Percentiles rank a stretch among this genome's conserved stretches.
Conservation (phyloP, 495 filamentous ascomycete genomes). For the Tuber borchii region DNA sequence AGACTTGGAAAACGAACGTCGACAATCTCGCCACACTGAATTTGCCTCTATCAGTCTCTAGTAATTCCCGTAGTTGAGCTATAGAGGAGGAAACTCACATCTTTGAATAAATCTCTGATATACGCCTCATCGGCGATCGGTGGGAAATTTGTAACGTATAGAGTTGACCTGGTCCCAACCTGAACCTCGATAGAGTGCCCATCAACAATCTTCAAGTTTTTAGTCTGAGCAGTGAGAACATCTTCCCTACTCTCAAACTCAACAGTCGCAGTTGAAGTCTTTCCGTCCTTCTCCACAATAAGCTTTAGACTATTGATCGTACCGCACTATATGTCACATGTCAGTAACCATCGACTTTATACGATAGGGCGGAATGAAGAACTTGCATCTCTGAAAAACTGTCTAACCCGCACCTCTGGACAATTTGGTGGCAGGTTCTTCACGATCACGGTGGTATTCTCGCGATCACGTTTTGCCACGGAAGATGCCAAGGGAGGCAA, state of each 20-base stretch:
- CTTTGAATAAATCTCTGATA: slow-evolving; percentile 66
- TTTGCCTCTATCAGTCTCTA: slow-evolving; percentile 33
- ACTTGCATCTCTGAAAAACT: slow-evolving; percentile 79
- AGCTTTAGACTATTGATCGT: slow-evolving; percentile 69
- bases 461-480: slow-evolving; percentile 68
- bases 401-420: slow-evolving; percentile 64
- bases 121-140: slow-evolving; percentile 74
- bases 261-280: slow-evolving; percentile 64
- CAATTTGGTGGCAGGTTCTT: slow-evolving; percentile 63
- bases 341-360: slow-evolving; percentile 18
- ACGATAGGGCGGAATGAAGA: neutral
- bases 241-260: slow-evolving; percentile 80
- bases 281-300: slow-evolving; percentile 51
- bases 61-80: neutral
- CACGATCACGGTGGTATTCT: slow-evolving; percentile 78
- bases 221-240: slow-evolving; percentile 68
- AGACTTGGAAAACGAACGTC: slow-evolving; percentile 85
- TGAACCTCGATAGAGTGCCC: slow-evolving; percentile 64
- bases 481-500: slow-evolving; percentile 43
- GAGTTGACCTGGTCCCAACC: slow-evolving; percentile 64
- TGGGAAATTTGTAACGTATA: slow-evolving; percentile 89
- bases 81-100: slow-evolving; percentile 44
- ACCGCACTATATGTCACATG: slow-evolving; percentile 53
- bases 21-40: slow-evolving; percentile 67
- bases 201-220: slow-evolving; percentile 67